Base-by-base conservation (phyloP, 2,329 filamentous ascomycete genomes). In the Lojkania enalia region DNA sequence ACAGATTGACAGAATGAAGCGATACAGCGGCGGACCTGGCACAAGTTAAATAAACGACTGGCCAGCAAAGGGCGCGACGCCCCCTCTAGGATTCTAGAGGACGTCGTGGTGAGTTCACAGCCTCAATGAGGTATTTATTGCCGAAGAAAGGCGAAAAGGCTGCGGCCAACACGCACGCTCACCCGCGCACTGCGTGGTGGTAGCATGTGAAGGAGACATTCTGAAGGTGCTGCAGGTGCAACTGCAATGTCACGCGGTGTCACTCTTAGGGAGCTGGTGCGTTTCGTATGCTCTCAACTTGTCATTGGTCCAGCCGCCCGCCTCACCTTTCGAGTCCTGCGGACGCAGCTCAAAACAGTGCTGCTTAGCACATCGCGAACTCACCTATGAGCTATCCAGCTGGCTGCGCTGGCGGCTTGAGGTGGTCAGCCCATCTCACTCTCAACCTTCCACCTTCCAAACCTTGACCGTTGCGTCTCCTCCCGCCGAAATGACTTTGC, bases 391-490 rank as follows among this genome's bases (percentile, higher is more conserved):
- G n/a, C n/a, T n/a, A n/a, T n/a, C n/a, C n/a, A n/a, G n/a, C n/a
- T n/a, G n/a, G n/a, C n/a, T n/a, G n/a, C n/a, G n/a, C n/a, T n/a
- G n/a, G n/a, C n/a, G n/a, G n/a, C n/a, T n/a, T n/a, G n/a, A n/a
- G n/a, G n/a, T n/a, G n/a, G n/a, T n/a, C n/a, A n/a, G n/a, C n/a
- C n/a, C n/a, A n/a, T n/a, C n/a, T 29, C 19, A 14, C 33, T 21
- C 23, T 58, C 49, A 67, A 31, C 49, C 52, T 43, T 59, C 52
- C 15, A 69, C 47, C 14, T 57, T 79, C 94, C 94, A 99, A 38
- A 92, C 78, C 78, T 97, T 99, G 36, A 99, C 81, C 1, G 88
- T 86, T 23, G 89, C 92, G 78, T 99, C 94, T 9, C 85, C 88
- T 35, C 94, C 94, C 3, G 83, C 83, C 57, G 86, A 95, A 7